Percentiles rank a stretch among this genome's conserved stretches.
Conservation (phyloP, 1,139 yeast species). For the Protomyces macrosporus region DNA sequence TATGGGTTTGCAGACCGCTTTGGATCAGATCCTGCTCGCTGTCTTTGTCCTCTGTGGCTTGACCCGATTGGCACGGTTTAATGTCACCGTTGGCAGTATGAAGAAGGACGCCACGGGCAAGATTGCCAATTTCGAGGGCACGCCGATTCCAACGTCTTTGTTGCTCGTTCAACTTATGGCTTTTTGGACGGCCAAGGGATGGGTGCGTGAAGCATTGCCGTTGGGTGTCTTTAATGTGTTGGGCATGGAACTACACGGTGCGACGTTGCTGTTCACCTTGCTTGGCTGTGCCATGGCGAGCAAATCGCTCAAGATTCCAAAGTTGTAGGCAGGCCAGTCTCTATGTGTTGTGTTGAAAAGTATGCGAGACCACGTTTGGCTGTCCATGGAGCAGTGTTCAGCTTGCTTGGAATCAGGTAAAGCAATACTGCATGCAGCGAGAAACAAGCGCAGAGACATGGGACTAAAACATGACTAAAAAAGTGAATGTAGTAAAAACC, state of each 20-base stretch:
- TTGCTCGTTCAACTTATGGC: slow-evolving; percentile 71
- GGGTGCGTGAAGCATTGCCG: slow-evolving; percentile 50
- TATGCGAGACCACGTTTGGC: no score
- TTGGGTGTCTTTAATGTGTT: slow-evolving; percentile 56
- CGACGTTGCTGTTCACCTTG: slow-evolving; percentile 57
- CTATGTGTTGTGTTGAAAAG: no score
- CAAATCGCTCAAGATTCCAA: slow-evolving; percentile 84
- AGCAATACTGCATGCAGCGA: no score
- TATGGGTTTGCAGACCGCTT: slow-evolving; percentile 77
- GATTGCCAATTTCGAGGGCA: slow-evolving; percentile 81
- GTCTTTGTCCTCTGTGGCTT: slow-evolving; percentile 91
- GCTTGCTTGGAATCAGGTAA: no score
- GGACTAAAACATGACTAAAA: not conserved
- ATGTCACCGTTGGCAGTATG: slow-evolving; percentile 84
- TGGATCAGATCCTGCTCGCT: slow-evolving; percentile 69
- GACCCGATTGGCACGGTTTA: slow-evolving; percentile 88
- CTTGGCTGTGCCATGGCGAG: slow-evolving; percentile 92
- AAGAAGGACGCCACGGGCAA: slow-evolving; percentile 85
- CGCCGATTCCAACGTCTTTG: slow-evolving; percentile 88
- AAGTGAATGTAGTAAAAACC: not conserved
- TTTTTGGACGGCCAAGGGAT: slow-evolving; percentile 46
- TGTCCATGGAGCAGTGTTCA: no score
- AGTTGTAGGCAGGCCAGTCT: slow-evolving; percentile 36
- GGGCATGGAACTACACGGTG: slow-evolving; percentile 67
- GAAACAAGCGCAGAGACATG: not conserved